phyloP scores from a whole-genome alignment of 208 protist genomes.

The Trypanosoma grayi region DNA sequence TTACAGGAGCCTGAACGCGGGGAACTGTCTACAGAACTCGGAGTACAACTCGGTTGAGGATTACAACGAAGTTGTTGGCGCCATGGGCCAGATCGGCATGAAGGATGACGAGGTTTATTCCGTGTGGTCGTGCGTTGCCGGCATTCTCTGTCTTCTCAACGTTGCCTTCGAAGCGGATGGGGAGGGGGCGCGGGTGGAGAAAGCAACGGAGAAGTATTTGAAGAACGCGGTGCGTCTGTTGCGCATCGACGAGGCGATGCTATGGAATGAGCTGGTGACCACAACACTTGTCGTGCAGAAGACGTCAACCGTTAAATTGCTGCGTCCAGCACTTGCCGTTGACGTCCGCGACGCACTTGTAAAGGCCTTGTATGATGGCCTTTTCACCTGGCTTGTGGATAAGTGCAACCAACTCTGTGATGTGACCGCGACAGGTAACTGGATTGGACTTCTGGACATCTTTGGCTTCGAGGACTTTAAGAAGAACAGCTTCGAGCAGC shows the following conservation, averaged over 20 bases:
- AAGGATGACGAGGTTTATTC: constrained; percentile 30
- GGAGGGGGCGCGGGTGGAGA: constrained; percentile 13
- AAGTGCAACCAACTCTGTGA: constrained; percentile 34
- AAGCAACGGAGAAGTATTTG: constrained; percentile 15
- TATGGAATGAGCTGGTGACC: constrained; percentile 30
- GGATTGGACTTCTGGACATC: constrained; percentile 71
- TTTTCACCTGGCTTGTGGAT: constrained; percentile 38
- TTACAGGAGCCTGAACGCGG: constrained; percentile 32
- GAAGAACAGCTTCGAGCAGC: constrained; percentile 94
- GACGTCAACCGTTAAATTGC: constrained; percentile 12
- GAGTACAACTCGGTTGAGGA: constrained; percentile 32
- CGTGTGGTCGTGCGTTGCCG: constrained; percentile 41
- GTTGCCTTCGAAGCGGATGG: constrained; percentile 40
- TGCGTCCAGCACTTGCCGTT: constrained; percentile 33
- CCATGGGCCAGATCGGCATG: constrained; percentile 58
- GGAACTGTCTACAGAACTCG: constrained; percentile 27
- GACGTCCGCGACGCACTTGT: constrained; percentile 56
- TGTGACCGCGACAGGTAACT: constrained; percentile 16
- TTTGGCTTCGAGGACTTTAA: constrained; percentile 80
- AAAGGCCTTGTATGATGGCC: constrained; percentile 36
- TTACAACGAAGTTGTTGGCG: constrained; percentile 22
- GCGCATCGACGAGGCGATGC: constrained; percentile 21
- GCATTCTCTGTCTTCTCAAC: constrained; percentile 75
- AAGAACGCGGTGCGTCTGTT: constrained; percentile 23
- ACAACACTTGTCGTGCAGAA: constrained; percentile 31